Evolutionary conservation across 345 rosid genomes (phyloP), one percentile per base, ranked within the genome.

Genomic region (Abelmoschus esculentus): DNA sequence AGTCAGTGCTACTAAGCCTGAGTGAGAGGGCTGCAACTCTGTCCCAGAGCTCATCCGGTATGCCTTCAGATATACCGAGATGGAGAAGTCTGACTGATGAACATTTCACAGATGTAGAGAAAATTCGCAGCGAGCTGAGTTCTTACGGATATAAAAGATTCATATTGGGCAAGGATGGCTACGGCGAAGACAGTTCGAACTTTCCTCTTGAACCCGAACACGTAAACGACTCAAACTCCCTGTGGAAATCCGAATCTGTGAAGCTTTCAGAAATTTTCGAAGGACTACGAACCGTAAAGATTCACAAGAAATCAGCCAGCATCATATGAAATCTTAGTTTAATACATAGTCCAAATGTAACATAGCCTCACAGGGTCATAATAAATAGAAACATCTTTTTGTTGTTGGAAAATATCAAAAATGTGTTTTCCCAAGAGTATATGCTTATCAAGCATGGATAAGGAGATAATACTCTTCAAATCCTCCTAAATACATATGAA

Each of bases 211-310:
- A 72, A 14, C 69, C 47, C 46, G 71, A 58, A 12, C 32, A 18
- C 34, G 69, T 18, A 18, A 67, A 22, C 11, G 50, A 49, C 63
- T 57, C 65, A 69, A 31, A 38, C 4, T 7, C 15, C 26, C 7
- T 15, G 49, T 19, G 7, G 75, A 87, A 80, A 77, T 78, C 78
- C 1, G 89, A 91, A 61, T 62, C 91, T 81, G 63, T 66, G 44
- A 93, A 91, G 72, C 86, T 70, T 17, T 97, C 96, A 0, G 83
- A 80, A 61, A 92, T 70, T 42, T 76, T 93, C 38, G 85, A 72
- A 74, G 83, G 79, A 22, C 14, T 81, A 2, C 17, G 55, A 34
- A 61, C 74, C 17, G 72, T 75, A 32, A 76, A 47, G 49, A 12
- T 17, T 17, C 86, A 73, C 61, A 83, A 78, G 79, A 93, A 81